Base-by-base conservation (phyloP, 306 rosid species). In the Cicer chorassanicum region DNA sequence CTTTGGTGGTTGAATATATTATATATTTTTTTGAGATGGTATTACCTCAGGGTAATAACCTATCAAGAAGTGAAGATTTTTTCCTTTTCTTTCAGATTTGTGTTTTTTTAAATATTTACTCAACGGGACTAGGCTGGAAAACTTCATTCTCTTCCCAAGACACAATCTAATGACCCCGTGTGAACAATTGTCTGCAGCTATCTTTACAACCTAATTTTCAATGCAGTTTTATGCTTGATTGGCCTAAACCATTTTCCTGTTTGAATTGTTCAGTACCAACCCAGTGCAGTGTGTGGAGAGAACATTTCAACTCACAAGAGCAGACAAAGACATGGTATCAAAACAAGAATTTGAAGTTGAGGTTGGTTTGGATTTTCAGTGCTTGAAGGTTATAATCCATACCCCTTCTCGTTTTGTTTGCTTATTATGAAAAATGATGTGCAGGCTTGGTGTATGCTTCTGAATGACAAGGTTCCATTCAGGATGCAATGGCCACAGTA, bases 401-500 rank as follows among this genome's bases (percentile, higher is more conserved):
- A 50, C 59, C 43, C 5, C 5, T 79, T 78, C 21, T 48, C 38
- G 36, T 18, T 74, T 18, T 14, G 62, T 75, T 11, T 78, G 68
- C 75, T 82, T 63, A 70, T 70, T 49, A 74, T 43, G 24, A 48
- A 56, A 75, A 70, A 48, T 81, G 13, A 56, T 63, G 18, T 72
- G 67, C 73, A 95, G 99, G 97, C 87, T 73, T 95, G 99, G 99
- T 95, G 99, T 76, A 95, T 95, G 99, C 99, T 95, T 80, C 78
- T 95, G 72, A 95, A 92, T 38, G 99, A 95, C 65, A 95, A 95
- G 88, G 99, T 95, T 75, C 79, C 92, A 78, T 95, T 89, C 79
- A 90, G 99, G 92, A 92, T 95, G 97, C 99, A 95, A 61, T 95
- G 99, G 99, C 99, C 98, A 7, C 99, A 88, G 36, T 90, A 85